Conservation (phyloP, 2,329 filamentous ascomycete genomes). For the Tricladium varicosporioides region DNA sequence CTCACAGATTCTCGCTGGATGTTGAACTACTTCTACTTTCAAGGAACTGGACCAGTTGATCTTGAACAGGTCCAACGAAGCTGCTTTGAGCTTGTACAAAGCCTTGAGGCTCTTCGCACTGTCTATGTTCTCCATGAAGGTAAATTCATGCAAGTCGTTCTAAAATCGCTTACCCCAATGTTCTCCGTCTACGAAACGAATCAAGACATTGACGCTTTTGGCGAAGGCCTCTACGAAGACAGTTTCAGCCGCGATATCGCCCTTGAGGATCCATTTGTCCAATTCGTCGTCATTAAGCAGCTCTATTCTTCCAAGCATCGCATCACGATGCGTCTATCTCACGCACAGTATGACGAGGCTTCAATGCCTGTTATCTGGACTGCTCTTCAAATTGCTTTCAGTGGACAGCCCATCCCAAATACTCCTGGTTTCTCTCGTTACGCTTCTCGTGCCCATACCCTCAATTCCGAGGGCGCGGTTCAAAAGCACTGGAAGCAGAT, state of each 20-base stretch:
- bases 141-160: constrained; percentile 33
- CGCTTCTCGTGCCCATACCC: constrained; percentile 50
- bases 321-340: constrained; percentile 45
- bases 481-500: constrained; percentile 10
- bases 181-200: neutral
- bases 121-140: constrained; percentile 7
- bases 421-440: constrained; percentile 25
- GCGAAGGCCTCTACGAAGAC: neutral
- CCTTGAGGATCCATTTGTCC: constrained; percentile 3
- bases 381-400: constrained; percentile 4
- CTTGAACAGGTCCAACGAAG: neutral
- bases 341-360: constrained; percentile 49
- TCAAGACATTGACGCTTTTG: neutral
- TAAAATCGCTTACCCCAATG: neutral
- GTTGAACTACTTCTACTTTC: constrained; percentile 6
- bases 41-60: neutral
- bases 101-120: constrained; percentile 6
- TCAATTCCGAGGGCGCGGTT: constrained; percentile 41
- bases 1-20: constrained; percentile 2
- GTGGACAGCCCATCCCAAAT: constrained; percentile 3
- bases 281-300: neutral
- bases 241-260: neutral
- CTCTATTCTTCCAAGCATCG: constrained; percentile 27
- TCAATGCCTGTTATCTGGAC: constrained; percentile 10
- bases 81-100: constrained; percentile 4